Percentiles rank a stretch among this genome's conserved stretches.
phyloP scores from a whole-genome alignment of 2,329 filamentous ascomycete species.

The Neocucurbitaria cava region DNA sequence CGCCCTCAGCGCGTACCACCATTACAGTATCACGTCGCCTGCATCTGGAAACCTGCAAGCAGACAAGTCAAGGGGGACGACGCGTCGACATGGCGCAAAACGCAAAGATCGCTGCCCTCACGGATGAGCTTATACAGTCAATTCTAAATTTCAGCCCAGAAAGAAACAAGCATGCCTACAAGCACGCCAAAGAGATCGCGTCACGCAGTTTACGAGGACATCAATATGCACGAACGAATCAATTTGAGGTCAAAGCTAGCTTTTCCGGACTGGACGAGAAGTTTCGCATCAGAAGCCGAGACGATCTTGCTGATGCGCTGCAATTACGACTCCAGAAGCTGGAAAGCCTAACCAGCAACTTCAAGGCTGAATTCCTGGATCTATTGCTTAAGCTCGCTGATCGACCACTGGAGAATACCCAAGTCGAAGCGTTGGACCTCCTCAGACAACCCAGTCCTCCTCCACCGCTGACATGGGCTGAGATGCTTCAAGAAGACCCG shows the following conservation, averaged over 20 bases:
- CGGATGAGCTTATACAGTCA: constrained; percentile 73
- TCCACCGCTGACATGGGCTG: constrained; percentile 73
- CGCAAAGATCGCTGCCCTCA: constrained; percentile 68
- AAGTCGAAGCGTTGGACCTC: constrained; percentile 67
- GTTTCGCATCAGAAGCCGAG: constrained; percentile 79
- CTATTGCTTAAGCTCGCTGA: constrained; percentile 83
- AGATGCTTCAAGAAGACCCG: constrained; percentile 78
- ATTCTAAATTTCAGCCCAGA: constrained; percentile 60
- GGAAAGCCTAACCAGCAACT: constrained; percentile 62
- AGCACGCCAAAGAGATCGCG: constrained; percentile 48
- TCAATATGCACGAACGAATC: constrained; percentile 55
- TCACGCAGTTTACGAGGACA: constrained; percentile 49
- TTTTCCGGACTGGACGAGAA: constrained; percentile 75
- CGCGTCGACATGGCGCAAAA: constrained; percentile 70
- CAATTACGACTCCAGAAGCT: constrained; percentile 66
- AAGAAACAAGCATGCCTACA: constrained; percentile 46
- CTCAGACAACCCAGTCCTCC: constrained; percentile 57
- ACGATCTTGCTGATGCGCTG: constrained; percentile 77
- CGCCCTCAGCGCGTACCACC: constrained; percentile 17
- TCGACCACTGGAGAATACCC: constrained; percentile 74
- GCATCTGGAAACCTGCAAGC: background rate
- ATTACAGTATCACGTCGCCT: constrained; percentile 5
- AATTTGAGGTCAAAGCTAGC: constrained; percentile 55
- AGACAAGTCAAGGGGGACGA: background rate
- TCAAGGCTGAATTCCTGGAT: constrained; percentile 79